phyloP scores from a whole-genome alignment of 2,329 filamentous ascomycete species.

The Sphaerulina populicola region DNA sequence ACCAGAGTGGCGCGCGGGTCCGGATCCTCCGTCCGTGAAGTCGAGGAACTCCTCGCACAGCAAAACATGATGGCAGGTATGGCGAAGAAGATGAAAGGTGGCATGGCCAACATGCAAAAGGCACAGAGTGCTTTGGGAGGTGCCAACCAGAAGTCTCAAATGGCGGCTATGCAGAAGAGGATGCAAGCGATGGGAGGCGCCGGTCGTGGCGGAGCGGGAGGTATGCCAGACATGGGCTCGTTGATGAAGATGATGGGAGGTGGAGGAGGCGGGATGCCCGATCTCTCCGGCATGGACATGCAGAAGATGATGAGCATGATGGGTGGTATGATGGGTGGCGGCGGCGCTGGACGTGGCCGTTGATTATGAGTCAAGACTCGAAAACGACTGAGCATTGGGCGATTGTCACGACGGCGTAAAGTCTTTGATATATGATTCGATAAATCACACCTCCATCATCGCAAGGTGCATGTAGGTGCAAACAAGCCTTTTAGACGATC shows the following conservation, averaged over 20 bases:
- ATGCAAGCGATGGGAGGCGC: constrained; percentile 84
- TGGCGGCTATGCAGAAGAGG: constrained; percentile 95
- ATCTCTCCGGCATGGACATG: constrained; percentile 49
- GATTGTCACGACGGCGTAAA: too few species aligned
- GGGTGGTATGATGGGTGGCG: constrained; percentile 51
- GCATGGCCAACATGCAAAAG: constrained; percentile 95
- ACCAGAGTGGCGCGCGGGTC: constrained; percentile 83
- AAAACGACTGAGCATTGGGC: too few species aligned
- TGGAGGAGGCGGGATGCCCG: constrained; percentile 53
- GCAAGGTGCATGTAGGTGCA: too few species aligned
- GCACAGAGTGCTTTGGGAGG: constrained; percentile 87
- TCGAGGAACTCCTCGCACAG: constrained; percentile 94
- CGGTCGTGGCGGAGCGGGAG: constrained; percentile 49
- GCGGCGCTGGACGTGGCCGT: constrained; percentile 14
- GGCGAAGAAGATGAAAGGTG: constrained; percentile 98
- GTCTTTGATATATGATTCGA: background rate
- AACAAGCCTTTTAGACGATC: too few species aligned
- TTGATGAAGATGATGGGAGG: constrained; percentile 89
- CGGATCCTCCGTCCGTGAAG: constrained; percentile 82
- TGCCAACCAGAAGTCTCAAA: constrained; percentile 82
- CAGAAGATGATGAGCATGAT: constrained; percentile 72
- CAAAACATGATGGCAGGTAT: constrained; percentile 98
- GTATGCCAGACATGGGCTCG: constrained; percentile 73
- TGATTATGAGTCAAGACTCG: background rate
- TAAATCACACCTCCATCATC: background rate